Conservation (phyloP, 192 early-diverging fungal species). For the Coemansia sp. region DNA sequence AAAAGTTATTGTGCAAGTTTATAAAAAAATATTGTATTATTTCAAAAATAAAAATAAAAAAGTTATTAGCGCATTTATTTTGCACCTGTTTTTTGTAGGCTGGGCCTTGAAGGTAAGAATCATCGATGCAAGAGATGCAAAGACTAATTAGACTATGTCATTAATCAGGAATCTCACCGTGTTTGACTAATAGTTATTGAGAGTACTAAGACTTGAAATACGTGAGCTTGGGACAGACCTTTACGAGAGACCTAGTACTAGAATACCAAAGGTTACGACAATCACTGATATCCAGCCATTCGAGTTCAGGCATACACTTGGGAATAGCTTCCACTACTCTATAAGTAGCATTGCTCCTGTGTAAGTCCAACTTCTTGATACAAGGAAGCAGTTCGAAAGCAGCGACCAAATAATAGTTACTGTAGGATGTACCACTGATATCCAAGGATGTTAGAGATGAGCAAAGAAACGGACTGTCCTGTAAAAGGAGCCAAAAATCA, state of each 20-base stretch:
- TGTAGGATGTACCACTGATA: constrained; percentile 18
- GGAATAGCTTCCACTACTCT: background rate
- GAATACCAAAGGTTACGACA: background rate
- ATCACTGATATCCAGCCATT: background rate
- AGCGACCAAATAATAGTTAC: background rate
- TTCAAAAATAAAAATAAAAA: too few species aligned
- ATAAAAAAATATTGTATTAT: too few species aligned
- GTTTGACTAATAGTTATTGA: too few species aligned
- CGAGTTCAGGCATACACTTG: background rate
- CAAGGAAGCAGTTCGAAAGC: background rate
- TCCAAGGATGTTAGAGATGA: constrained; percentile 7
- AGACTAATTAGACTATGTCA: too few species aligned
- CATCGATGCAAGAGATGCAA: too few species aligned
- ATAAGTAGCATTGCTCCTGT: background rate
- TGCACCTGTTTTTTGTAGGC: too few species aligned
- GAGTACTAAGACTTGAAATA: background rate
- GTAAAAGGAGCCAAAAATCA: background rate
- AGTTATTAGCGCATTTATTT: too few species aligned
- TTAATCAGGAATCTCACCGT: too few species aligned
- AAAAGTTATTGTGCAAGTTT: too few species aligned
- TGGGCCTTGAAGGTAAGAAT: too few species aligned
- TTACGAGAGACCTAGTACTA: too few species aligned
- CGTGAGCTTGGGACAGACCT: background rate
- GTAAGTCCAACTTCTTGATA: background rate
- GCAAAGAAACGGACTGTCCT: background rate